Conservation (phyloP, 2,329 filamentous ascomycete genomes). For the Huntiella omanensis region DNA sequence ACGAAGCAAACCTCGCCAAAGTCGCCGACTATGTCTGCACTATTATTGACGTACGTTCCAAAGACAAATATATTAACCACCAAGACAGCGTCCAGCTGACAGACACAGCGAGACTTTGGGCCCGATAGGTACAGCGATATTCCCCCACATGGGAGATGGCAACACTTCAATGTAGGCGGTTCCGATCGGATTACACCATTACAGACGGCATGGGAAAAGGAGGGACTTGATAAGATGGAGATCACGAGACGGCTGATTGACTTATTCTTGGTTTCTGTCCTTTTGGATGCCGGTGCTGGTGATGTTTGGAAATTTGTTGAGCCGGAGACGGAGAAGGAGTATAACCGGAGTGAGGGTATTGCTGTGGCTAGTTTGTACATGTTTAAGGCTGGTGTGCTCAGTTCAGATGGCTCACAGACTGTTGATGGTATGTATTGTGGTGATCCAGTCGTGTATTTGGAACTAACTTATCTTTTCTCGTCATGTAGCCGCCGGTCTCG, state of each 20-base stretch:
- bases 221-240: slow-evolving; percentile 25
- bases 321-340: slow-evolving; percentile 18
- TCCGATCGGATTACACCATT: slow-evolving; percentile 28
- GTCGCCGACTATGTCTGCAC: slow-evolving; percentile 24
- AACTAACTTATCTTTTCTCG: not conserved
- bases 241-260: slow-evolving; percentile 36
- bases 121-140: slow-evolving; percentile 26
- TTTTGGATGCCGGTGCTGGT: slow-evolving; percentile 36
- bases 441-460: not conserved
- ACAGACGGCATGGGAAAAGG: slow-evolving; percentile 25
- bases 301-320: slow-evolving; percentile 29
- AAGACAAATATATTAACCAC: not conserved
- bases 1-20: slow-evolving; percentile 20
- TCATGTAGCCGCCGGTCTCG: slow-evolving; percentile 18
- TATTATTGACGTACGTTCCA: slow-evolving; percentile 22
- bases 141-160: slow-evolving; percentile 39
- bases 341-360: slow-evolving; percentile 30
- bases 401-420: slow-evolving; percentile 12
- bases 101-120: slow-evolving; percentile 29
- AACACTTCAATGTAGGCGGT: slow-evolving; percentile 41
- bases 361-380: slow-evolving; percentile 31
- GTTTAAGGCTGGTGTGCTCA: slow-evolving; percentile 26
- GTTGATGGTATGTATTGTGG: slow-evolving; percentile 20
- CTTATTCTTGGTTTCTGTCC: slow-evolving; percentile 41
- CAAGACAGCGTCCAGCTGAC: not conserved